Conservation (phyloP, 345 rosid genomes). For the Brassica cretica region DNA sequence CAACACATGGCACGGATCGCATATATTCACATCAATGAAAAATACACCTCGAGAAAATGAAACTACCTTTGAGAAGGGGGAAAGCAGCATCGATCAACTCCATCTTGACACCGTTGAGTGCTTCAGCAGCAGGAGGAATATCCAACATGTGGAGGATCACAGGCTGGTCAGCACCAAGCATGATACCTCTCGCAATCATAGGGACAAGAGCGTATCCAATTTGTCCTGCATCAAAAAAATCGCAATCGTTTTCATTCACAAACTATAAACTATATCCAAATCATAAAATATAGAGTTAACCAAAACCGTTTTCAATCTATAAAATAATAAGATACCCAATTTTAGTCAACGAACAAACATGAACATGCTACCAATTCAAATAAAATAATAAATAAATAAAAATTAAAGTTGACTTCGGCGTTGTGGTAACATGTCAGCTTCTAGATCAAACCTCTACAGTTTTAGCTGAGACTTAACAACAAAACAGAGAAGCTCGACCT, state of each 20-base stretch:
- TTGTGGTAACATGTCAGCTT: not conserved
- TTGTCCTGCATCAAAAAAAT: not conserved
- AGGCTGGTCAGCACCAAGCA: slow-evolving; percentile 1
- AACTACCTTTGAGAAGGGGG: not conserved
- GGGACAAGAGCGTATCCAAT: not conserved
- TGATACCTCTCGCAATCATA: not conserved
- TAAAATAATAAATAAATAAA: not conserved
- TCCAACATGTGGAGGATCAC: slow-evolving; percentile 2
- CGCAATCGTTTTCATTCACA: not conserved
- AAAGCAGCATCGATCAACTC: slow-evolving; percentile 3
- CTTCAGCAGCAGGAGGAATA: not conserved
- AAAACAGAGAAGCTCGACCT: too few species aligned
- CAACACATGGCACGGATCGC: not conserved
- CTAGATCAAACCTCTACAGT: slow-evolving; percentile 9
- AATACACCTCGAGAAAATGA: not conserved
- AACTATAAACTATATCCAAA: not conserved
- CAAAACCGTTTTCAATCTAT: not conserved
- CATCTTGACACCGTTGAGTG: not conserved
- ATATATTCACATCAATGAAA: not conserved
- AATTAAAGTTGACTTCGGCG: not conserved
- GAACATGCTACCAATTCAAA: not conserved
- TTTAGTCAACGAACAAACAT: not conserved
- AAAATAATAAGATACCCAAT: not conserved
- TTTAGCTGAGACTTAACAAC: not conserved
- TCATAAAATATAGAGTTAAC: not conserved